A percentile compares a stretch with the other conserved stretches of the same genome.
Evolutionary conservation across 2,329 filamentous ascomycete species (phyloP).

Genomic region (Penicillium sp.): DNA sequence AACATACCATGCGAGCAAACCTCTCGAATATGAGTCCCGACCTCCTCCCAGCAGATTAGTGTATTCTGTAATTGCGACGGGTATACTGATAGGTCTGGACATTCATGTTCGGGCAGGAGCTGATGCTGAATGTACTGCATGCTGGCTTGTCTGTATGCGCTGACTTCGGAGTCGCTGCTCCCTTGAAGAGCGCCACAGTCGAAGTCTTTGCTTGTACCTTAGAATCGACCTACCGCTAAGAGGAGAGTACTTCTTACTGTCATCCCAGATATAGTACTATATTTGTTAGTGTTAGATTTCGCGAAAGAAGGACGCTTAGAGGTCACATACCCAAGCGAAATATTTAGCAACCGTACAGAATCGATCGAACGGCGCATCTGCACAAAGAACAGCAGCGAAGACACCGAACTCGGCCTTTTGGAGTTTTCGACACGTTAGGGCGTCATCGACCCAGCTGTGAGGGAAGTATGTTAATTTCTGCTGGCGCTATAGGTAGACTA

Average conservation of each 20-base stretch:
- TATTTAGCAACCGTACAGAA: conserved; percentile 13
- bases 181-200: conserved; percentile 14
- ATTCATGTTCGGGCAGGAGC: neutral
- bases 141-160: conserved; percentile 1
- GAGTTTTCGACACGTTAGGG: neutral
- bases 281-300: neutral
- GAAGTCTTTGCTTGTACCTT: conserved; percentile 13
- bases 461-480: neutral
- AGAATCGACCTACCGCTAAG: neutral
- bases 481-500: neutral
- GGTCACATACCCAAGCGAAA: conserved; percentile 16
- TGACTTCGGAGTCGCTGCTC: neutral
- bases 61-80: conserved; percentile 9
- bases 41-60: conserved; percentile 17
- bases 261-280: conserved; percentile 20
- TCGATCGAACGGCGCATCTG: conserved; percentile 10
- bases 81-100: conserved; percentile 13
- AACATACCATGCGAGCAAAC: conserved; percentile 12
- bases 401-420: conserved; percentile 17
- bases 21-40: conserved; percentile 13
- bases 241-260: conserved; percentile 1
- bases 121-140: conserved; percentile 13
- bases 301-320: neutral
- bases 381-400: conserved; percentile 18
- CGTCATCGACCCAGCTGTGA: conserved; percentile 11